Conservation (phyloP, 345 rosid genomes). For the Syzygium jambos region DNA sequence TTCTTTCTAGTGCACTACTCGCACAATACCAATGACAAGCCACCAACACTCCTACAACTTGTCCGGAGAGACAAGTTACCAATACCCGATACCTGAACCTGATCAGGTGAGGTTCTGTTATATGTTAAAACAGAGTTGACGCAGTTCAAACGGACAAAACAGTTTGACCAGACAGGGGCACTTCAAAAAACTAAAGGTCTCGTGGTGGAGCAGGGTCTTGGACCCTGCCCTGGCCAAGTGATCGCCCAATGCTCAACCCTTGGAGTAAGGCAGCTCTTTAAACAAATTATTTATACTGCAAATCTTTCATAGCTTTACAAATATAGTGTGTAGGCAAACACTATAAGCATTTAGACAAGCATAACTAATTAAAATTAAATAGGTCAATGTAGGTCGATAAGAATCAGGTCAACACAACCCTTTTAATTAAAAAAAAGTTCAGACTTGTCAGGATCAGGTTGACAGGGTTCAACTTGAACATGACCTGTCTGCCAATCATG, state of each 20-base stretch:
- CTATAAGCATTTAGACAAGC: no score
- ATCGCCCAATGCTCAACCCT: neutral
- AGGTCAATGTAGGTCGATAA: no score
- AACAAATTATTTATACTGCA: neutral
- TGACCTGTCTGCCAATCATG: neutral
- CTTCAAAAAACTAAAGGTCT: neutral
- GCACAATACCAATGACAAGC: neutral
- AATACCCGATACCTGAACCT: neutral
- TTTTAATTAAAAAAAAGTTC: no score
- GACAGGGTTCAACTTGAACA: neutral
- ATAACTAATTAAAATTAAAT: no score
- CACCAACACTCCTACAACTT: neutral
- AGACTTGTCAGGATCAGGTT: neutral
- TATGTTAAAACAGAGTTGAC: neutral
- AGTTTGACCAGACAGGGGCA: neutral
- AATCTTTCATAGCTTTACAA: neutral
- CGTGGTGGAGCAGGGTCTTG: neutral
- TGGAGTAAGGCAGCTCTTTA: neutral
- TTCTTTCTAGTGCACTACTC: neutral
- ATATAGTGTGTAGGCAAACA: neutral
- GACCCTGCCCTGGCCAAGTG: neutral
- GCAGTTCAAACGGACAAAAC: neutral
- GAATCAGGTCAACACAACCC: no score
- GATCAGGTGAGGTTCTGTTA: neutral
- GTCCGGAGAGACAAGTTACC: neutral